Base-by-base conservation (phyloP, 768 basidiomycete species). In the Piloderma croceum region DNA sequence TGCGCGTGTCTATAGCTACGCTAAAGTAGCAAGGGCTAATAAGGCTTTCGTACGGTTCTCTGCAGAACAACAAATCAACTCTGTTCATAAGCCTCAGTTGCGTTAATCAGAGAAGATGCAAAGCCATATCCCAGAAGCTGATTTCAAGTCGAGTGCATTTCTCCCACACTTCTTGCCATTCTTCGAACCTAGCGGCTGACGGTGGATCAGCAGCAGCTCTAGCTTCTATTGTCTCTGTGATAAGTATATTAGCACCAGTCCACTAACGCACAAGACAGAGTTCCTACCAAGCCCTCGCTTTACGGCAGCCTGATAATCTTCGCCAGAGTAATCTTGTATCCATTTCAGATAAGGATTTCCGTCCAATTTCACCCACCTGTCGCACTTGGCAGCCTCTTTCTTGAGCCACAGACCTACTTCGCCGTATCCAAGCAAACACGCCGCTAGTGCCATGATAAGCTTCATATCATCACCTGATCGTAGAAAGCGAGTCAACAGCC, bases 341-440 rank as follows among this genome's bases (percentile, higher is more conserved):
- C 83, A 89, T 43, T 65, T 56, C 31, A 68, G 68, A 59, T 93
- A 96, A 4, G 79, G 76, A 52, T 94, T 94, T 0, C 73, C 77
- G 7, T 79, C 73, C 40, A 79, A 54, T 24, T 68, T 52, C 15
- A 84, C 74, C 72, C 79, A 81, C 17, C 67, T 73, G 19, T 66
- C 64, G 7, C 63, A 67, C 29, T 48, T 51, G 24, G 65, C 54
- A 2, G 70, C 72, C 44, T 82, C 71, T 24, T 70, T 75, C 57
- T 79, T 73, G 23, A 97, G 64, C 81, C 90, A 88, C 29, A 89
- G 62, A 1, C 91, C 92, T 0, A 92, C 89, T 57, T 94, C 88
- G 9, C 92, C 92, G 55, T 96, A 97, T 3, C 92, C 93, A 0
- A 94, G 64, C 7, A 94, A 68, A 56, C 93, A 97, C 6, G 88